Percentiles rank a stretch among this genome's conserved stretches.
Conservation (phyloP, 129 eudicot genomes). For the Deinandra increscens region DNA sequence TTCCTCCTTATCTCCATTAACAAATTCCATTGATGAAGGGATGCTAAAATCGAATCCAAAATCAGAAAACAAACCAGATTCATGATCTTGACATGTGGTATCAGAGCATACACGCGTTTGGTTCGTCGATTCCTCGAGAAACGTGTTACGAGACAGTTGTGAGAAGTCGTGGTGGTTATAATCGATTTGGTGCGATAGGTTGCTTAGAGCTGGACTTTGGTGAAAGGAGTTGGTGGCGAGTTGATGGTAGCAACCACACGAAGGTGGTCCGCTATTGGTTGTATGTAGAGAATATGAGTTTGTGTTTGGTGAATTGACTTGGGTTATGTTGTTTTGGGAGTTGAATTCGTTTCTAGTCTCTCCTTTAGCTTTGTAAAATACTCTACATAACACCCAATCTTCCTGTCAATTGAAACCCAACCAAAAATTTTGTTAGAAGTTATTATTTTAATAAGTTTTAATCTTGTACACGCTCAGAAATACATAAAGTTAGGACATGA, state of each 20-base stretch:
- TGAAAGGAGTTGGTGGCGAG: slow-evolving; percentile 18
- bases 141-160: slow-evolving; percentile 7
- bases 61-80: slow-evolving; percentile 34
- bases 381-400: slow-evolving; percentile 96
- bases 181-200: slow-evolving; percentile 27
- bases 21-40: slow-evolving; percentile 32
- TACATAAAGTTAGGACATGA: slow-evolving; percentile 19
- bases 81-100: slow-evolving; percentile 32
- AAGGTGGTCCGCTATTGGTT: slow-evolving; percentile 13
- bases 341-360: slow-evolving; percentile 37
- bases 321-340: slow-evolving; percentile 31
- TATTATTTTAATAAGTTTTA: too few species aligned
- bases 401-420: slow-evolving; percentile 52
- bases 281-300: slow-evolving; percentile 21
- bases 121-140: slow-evolving; percentile 30
- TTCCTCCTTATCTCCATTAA: slow-evolving; percentile 23
- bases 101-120: slow-evolving; percentile 3
- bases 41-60: slow-evolving; percentile 31
- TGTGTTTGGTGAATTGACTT: slow-evolving; percentile 25
- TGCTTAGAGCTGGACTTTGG: slow-evolving; percentile 22
- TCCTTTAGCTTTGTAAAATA: slow-evolving; percentile 68
- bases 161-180: slow-evolving; percentile 10
- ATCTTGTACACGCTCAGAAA: too few species aligned
- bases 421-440: too few species aligned
- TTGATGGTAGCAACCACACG: slow-evolving; percentile 38